Percentiles rank a stretch among this genome's conserved stretches.
Conservation (phyloP, 2,329 filamentous ascomycete species). For the Gnomoniopsis smithogilvyi region DNA sequence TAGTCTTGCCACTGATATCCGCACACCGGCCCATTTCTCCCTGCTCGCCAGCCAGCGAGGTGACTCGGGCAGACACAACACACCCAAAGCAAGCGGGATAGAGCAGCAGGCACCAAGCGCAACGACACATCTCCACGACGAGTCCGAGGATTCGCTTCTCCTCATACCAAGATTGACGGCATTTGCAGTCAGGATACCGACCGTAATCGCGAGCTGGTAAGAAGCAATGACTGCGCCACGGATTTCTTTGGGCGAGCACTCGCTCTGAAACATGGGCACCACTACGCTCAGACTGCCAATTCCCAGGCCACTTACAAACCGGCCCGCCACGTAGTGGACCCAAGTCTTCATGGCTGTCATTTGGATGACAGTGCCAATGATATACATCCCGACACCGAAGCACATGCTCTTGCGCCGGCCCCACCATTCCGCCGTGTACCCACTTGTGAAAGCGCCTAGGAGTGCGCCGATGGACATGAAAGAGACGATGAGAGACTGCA, state of each 20-base stretch:
- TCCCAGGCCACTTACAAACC: slow-evolving; percentile 64
- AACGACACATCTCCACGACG: slow-evolving; percentile 61
- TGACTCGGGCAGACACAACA: slow-evolving; percentile 53
- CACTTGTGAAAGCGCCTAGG: slow-evolving; percentile 49
- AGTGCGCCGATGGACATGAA: slow-evolving; percentile 52
- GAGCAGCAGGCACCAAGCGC: slow-evolving; percentile 51
- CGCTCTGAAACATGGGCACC: slow-evolving; percentile 65
- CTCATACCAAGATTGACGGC: slow-evolving; percentile 51
- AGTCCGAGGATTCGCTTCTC: slow-evolving; percentile 35
- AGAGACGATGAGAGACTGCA: slow-evolving; percentile 62
- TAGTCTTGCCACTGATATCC: slow-evolving; percentile 49
- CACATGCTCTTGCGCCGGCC: slow-evolving; percentile 54
- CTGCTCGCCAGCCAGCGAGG: slow-evolving; percentile 52
- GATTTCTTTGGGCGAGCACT: slow-evolving; percentile 58
- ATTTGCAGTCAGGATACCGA: slow-evolving; percentile 61
- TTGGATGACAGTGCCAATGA: slow-evolving; percentile 63
- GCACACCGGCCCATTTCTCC: slow-evolving; percentile 44
- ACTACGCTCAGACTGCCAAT: slow-evolving; percentile 63
- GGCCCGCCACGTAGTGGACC: slow-evolving; percentile 64
- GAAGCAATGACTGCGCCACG: slow-evolving; percentile 63
- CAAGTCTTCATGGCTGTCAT: slow-evolving; percentile 55
- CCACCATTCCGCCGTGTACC: slow-evolving; percentile 53
- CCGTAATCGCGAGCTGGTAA: slow-evolving; percentile 73
- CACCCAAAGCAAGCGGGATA: slow-evolving; percentile 48
- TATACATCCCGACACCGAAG: slow-evolving; percentile 52